Conservation (phyloP, 192 early-diverging fungal genomes). For the Coemansia sp. region DNA sequence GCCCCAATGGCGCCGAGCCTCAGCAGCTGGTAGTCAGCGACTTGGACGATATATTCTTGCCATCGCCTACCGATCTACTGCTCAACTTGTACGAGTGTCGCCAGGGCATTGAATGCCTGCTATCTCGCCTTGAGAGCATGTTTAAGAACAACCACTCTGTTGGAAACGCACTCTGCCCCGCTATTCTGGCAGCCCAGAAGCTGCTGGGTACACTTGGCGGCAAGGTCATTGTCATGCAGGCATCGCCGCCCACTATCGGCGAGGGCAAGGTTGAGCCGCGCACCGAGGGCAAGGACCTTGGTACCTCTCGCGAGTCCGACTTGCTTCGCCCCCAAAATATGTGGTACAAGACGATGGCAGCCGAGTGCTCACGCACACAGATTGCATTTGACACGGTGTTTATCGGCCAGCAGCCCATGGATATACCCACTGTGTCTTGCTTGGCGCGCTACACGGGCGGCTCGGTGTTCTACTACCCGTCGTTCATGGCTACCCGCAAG, state of each 20-base stretch:
- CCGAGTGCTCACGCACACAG: constrained; percentile 87
- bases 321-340: constrained; percentile 77
- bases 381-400: constrained; percentile 86
- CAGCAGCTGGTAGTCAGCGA: constrained; percentile 94
- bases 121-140: constrained; percentile 76
- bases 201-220: constrained; percentile 83
- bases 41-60: constrained; percentile 85
- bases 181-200: constrained; percentile 78
- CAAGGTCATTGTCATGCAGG: constrained; percentile 82
- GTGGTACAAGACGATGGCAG: constrained; percentile 92
- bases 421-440: constrained; percentile 76
- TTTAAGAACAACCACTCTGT: constrained; percentile 79
- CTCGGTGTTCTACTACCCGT: constrained; percentile 83
- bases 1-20: constrained; percentile 67
- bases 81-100: constrained; percentile 87
- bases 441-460: constrained; percentile 81
- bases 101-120: constrained; percentile 64
- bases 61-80: constrained; percentile 84
- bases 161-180: constrained; percentile 78
- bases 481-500: constrained; percentile 75
- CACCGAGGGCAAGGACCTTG: constrained; percentile 82
- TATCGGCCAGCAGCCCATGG: constrained; percentile 80
- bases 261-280: constrained; percentile 79
- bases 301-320: constrained; percentile 85
- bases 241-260: constrained; percentile 77